Evolutionary conservation across 2,329 filamentous ascomycete genomes (phyloP), one percentile per base, ranked within the genome.

Genomic region (Colletotrichum sp.): DNA sequence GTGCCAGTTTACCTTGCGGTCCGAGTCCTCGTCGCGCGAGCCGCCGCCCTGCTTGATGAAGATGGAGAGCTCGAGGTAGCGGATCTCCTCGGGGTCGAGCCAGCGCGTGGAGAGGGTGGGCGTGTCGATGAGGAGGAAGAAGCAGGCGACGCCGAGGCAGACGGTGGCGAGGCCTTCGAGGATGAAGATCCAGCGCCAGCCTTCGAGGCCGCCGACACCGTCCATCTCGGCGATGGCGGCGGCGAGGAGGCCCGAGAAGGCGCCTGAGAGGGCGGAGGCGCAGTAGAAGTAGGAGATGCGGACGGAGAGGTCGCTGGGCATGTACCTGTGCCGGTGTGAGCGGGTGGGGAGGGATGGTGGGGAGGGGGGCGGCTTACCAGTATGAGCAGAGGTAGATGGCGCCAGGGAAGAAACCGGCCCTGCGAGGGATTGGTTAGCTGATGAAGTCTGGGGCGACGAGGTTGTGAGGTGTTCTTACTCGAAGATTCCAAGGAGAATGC

Each of bases 271-370:
- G 0, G 93, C 92, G 1, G 93, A 93, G 0, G 92, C 92, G 5
- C 92, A 93, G 85, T 94, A 95, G 85, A 94, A 94, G 39, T 94
- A 91, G 4, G 93, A 57, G 93, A 92, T 90, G 76, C 80, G 68
- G 66, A 78, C 16, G 76, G 77, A 69, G 64, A 79, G n/a, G 78
- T 73, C 75, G 78, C 87, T 77, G 10, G 79, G 79, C 78, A 83
- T 82, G 75, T 95, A 93, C 2, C 90, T 92, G 3, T 93, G 10
- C 86, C 57, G 4, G n/a, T 15, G 62, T 65, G 8, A 63, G 60
- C n/a, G 4, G 30, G 8, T 5, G 30, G 16, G 18, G 1, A 3
- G 12, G 0, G 2, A 2, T 13, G 26, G 5, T 22, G 8, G 30
- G 30, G 30, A 79, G 89, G 91, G 78, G 94, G 94, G 90, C 92